A percentile compares a stretch with the other conserved stretches of the same genome.
Conservation (phyloP, 2,329 filamentous ascomycete species). For the Hypomyces perniciosus region DNA sequence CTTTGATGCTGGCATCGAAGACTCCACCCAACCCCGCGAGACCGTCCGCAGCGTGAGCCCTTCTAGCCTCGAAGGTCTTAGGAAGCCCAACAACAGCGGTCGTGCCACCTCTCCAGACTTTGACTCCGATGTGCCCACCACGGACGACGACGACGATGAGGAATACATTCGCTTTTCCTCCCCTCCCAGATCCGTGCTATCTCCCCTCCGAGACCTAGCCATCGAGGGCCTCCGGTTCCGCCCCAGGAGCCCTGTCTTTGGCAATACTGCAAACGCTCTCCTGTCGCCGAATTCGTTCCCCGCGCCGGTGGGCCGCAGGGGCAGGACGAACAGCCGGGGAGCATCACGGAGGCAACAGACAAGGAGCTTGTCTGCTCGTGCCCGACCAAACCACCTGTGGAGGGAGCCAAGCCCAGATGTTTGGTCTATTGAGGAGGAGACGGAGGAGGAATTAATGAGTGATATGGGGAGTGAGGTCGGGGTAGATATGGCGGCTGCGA, state of each 20-base stretch:
- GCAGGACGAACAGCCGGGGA: constrained; percentile 25
- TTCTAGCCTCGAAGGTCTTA: constrained; percentile 47
- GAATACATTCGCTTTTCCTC: constrained; percentile 43
- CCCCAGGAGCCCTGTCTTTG: constrained; percentile 27
- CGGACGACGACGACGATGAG: constrained; percentile 42
- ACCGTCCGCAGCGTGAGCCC: constrained; percentile 51
- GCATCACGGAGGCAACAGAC: constrained; percentile 22
- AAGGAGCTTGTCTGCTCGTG: constrained; percentile 25
- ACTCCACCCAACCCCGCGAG: constrained; percentile 37
- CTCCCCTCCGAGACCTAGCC: constrained; percentile 39
- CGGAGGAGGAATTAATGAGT: constrained; percentile 44
- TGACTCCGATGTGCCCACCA: constrained; percentile 37
- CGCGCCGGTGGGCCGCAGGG: constrained; percentile 12
- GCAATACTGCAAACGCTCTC: constrained; percentile 24
- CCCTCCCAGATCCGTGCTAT: constrained; percentile 33
- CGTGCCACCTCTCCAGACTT: constrained; percentile 32
- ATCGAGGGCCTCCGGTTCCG: constrained; percentile 29
- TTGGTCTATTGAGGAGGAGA: constrained; percentile 55
- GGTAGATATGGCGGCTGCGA: constrained; percentile 35
- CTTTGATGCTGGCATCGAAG: constrained; percentile 54
- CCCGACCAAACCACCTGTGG: constrained; percentile 42
- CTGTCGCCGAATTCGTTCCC: constrained; percentile 18
- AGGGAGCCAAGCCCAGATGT: constrained; percentile 54
- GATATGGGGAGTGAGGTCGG: constrained; percentile 27
- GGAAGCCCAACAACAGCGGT: constrained; percentile 30